Evolutionary conservation across 495 filamentous ascomycete species (phyloP), one percentile per base, ranked within the genome.

Genomic region (Thermochaetoides thermophila): DNA sequence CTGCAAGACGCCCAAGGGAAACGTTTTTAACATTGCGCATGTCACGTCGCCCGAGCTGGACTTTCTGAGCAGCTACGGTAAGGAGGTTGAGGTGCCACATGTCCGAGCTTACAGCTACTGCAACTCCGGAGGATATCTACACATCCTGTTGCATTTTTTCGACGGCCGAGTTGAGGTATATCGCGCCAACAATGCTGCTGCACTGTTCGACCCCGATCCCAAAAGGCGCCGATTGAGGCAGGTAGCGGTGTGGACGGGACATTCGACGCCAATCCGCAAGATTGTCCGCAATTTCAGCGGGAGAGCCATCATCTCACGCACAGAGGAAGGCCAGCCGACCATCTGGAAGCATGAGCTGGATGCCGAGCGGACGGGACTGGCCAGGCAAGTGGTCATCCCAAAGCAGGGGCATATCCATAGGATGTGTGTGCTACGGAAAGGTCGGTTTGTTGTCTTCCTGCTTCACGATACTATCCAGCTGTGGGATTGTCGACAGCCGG

Each of bases 11-110:
- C 71, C 66, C 40, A 71, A 76, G 40, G 66, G 69, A 2, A 66
- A 74, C 49, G 71, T 86, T 17, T 94, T 92, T 61, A 92, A 92
- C 44, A 73, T 96, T 45, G 75, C 84, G 5, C 81, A 93, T 51
- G 73, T 83, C 15, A 46, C 55, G 36, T 64, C 77, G 5, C 50
- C 81, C 34, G 63, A 74, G 31, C 62, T 91, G 22, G 69, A 72
- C 17, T 76, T 92, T 41, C 55, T 73, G 31, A 57, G 56, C n/a
- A 57, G 53, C 5, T 34, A 59, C 5, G 40, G 49, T 3, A 21
- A 22, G 2, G n/a, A n/a, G n/a, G 42, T 47, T 0, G 43, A 61
- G 10, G 61, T 71, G 3, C 42, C 49, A 3, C 62, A 87, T 56
- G 69, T 79, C 10, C 80, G 78, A 44, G 73, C 87, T 29, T 65